phyloP scores from a whole-genome alignment of 2,329 filamentous ascomycete genomes.

The Neobulgaria alba region DNA sequence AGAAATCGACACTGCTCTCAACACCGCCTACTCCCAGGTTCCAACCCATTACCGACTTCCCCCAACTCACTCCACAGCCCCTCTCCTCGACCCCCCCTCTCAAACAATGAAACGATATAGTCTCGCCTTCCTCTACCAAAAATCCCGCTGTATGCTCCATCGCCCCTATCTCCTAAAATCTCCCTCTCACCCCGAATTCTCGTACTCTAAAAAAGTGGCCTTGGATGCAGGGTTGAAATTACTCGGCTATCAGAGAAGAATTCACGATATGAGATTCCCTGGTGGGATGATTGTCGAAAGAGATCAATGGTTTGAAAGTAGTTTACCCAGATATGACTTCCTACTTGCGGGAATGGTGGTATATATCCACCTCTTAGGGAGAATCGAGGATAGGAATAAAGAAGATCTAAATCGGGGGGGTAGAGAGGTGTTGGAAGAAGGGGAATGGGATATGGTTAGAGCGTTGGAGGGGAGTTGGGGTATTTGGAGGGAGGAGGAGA shows the following conservation, averaged over 20 bases:
- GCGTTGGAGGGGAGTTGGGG: no score
- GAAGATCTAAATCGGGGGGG: no score
- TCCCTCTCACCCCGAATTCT: slow-evolving; percentile 29
- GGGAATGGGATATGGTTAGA: no score
- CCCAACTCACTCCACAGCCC: slow-evolving; percentile 39
- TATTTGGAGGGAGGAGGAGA: no score
- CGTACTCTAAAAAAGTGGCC: slow-evolving; percentile 40
- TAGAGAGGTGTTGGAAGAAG: no score
- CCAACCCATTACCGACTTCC: slow-evolving; percentile 41
- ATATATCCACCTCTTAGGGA: no score
- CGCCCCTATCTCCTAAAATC: slow-evolving; percentile 28
- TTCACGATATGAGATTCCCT: slow-evolving; percentile 41
- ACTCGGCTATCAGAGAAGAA: slow-evolving; percentile 38
- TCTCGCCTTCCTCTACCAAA: slow-evolving; percentile 43
- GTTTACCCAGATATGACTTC: slow-evolving; percentile 51
- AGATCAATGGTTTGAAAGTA: slow-evolving; percentile 49
- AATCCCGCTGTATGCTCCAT: slow-evolving; percentile 46
- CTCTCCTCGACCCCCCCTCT: slow-evolving; percentile 39
- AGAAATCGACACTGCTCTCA: slow-evolving; percentile 37
- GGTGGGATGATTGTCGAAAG: slow-evolving; percentile 43
- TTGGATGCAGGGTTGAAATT: slow-evolving; percentile 40
- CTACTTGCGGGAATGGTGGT: slow-evolving; percentile 53
- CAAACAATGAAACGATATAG: slow-evolving; percentile 46
- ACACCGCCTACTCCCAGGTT: slow-evolving; percentile 37
- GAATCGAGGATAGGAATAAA: no score